Percentiles rank a stretch among this genome's conserved stretches.
These are phyloP conservation scores for Phylloporus sp. DNA, from an alignment of 768 basidiomycete species.

Conservation along the genomic window DNA sequence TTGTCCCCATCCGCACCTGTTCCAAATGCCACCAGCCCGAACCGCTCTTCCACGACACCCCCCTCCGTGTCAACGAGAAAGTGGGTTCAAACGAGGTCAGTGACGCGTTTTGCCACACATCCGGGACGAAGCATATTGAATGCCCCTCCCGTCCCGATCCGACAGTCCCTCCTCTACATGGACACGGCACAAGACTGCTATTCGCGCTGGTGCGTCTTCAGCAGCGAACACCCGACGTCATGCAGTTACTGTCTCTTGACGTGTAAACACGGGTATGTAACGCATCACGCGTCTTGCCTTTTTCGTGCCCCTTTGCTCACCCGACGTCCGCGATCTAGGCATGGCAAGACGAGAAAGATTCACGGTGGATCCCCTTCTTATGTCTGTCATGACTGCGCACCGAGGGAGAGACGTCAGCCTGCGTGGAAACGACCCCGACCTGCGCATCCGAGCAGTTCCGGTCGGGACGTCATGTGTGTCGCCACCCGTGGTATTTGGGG, in stretches of 20 bases:
- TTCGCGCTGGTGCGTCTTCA: slow-evolving; percentile 27
- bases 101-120: not conserved
- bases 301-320: not conserved
- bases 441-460: slow-evolving; percentile 4
- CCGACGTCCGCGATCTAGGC: slow-evolving; percentile 9
- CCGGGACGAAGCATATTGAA: not conserved
- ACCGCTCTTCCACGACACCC: slow-evolving; percentile 23
- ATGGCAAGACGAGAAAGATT: slow-evolving; percentile 28
- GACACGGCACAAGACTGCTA: slow-evolving; percentile 30
- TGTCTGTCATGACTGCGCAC: slow-evolving; percentile 25
- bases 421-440: slow-evolving; percentile 22
- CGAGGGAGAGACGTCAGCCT: slow-evolving; percentile 12
- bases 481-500: slow-evolving; percentile 6
- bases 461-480: not conserved
- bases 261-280: slow-evolving; percentile 25
- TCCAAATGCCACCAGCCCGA: slow-evolving; percentile 25
- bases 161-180: slow-evolving; percentile 23
- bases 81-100: slow-evolving; percentile 16
- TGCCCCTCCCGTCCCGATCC: too few species aligned
- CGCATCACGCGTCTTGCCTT: not conserved
- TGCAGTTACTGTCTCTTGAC: slow-evolving; percentile 27
- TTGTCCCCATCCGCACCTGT: slow-evolving; percentile 29
- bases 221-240: slow-evolving; percentile 24
- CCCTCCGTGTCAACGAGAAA: slow-evolving; percentile 17
- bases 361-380: slow-evolving; percentile 29